phyloP scores from a whole-genome alignment of 75 land plant genomes.

The Cunninghamia lanceolata region DNA sequence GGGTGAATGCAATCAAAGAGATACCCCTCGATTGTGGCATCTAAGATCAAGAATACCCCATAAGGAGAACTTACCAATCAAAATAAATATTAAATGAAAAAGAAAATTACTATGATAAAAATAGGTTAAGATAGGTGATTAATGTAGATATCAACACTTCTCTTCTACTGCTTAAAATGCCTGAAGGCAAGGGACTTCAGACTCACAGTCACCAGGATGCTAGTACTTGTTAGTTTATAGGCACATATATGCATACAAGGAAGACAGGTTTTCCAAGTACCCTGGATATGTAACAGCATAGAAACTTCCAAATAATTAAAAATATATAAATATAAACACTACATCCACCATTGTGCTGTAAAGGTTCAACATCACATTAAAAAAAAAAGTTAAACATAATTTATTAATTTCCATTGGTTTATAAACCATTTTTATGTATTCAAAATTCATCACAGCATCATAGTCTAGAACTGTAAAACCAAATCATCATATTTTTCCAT shows the following conservation, averaged over 20 bases:
- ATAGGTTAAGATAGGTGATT: not conserved
- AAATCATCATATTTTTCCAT: not conserved
- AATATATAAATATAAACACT: no score
- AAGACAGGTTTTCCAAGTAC: not conserved
- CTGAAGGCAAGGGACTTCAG: not conserved
- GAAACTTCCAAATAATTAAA: not conserved
- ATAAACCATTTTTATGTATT: no score
- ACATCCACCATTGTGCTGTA: not conserved
- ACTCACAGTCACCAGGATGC: not conserved
- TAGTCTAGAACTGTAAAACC: not conserved
- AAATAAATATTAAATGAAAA: not conserved
- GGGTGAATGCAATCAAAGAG: no score
- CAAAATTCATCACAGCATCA: not conserved
- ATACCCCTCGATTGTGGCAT: no score
- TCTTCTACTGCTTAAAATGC: not conserved
- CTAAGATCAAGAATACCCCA: no score
- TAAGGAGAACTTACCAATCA: no score
- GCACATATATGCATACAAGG: not conserved
- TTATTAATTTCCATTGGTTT: no score
- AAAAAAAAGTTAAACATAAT: no score
- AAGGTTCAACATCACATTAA: not conserved
- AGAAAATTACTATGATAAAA: not conserved
- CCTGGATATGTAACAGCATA: not conserved
- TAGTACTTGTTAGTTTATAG: not conserved
- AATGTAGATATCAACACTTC: not conserved